A percentile compares a stretch with the other conserved stretches of the same genome.
Evolutionary conservation across 1,139 yeast genomes (phyloP).

Genomic region (Taphrina pruni): DNA sequence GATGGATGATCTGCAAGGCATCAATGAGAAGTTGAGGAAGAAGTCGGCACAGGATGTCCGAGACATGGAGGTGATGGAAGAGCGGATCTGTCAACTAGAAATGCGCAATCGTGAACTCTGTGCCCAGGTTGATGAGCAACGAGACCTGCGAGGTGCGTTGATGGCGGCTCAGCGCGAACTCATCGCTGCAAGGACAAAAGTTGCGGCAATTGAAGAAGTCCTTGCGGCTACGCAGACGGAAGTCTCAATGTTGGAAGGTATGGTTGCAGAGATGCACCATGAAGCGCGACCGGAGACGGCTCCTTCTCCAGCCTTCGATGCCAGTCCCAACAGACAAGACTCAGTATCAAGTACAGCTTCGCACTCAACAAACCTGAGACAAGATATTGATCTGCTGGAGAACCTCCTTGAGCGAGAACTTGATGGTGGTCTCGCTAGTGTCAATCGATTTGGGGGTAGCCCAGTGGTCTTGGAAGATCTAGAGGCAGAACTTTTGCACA

Average conservation of each 20-base stretch:
- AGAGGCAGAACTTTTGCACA: not conserved
- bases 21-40: slow-evolving; percentile 18
- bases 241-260: not conserved
- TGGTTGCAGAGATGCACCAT: not conserved
- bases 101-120: not conserved
- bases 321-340: not conserved
- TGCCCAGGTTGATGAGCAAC: not conserved
- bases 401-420: not conserved
- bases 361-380: not conserved
- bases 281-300: not conserved
- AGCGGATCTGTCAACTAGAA: slow-evolving; percentile 15
- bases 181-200: not conserved
- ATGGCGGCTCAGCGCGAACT: not conserved
- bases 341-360: not conserved
- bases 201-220: not conserved
- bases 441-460: too few species aligned
- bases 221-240: slow-evolving; percentile 3
- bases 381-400: not conserved
- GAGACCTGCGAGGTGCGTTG: not conserved
- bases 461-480: not conserved
- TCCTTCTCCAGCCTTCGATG: not conserved
- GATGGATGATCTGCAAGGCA: not conserved
- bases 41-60: not conserved
- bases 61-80: slow-evolving; percentile 5
- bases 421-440: not conserved